A percentile compares a stretch with the other conserved stretches of the same genome.
Conservation (phyloP, 2,329 filamentous ascomycete genomes). For the Penicillium sp. region DNA sequence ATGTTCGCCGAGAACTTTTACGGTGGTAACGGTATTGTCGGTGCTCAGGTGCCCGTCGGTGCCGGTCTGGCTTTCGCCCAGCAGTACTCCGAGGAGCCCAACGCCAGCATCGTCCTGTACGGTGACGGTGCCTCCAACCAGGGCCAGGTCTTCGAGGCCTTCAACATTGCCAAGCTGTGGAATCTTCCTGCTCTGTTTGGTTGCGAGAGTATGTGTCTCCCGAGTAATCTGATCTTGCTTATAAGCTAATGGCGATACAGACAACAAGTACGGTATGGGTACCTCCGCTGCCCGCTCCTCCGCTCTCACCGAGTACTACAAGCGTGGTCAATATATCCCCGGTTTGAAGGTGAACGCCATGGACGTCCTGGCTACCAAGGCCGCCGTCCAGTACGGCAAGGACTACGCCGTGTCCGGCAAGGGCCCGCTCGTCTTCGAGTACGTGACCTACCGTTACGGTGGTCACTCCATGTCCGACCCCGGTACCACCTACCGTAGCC, state of each 20-base stretch:
- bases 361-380: slow-evolving; percentile 97
- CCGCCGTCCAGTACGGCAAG: slow-evolving; percentile 89
- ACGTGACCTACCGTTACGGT: slow-evolving; percentile 98
- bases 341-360: slow-evolving; percentile 99
- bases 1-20: slow-evolving; percentile 99
- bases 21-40: slow-evolving; percentile 97
- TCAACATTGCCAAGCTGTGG: slow-evolving; percentile 99
- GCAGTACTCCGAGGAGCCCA: slow-evolving; percentile 84
- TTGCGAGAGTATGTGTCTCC: slow-evolving; percentile 76
- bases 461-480: slow-evolving; percentile 99
- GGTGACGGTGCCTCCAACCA: slow-evolving; percentile 98
- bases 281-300: slow-evolving; percentile 90
- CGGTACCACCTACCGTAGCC: slow-evolving; percentile 96
- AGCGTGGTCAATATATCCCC: slow-evolving; percentile 98
- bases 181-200: slow-evolving; percentile 91
- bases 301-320: slow-evolving; percentile 98
- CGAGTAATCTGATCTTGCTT: too few species aligned
- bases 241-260: too few species aligned
- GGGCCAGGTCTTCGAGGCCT: slow-evolving; percentile 98
- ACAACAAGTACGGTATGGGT: slow-evolving; percentile 99
- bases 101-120: slow-evolving; percentile 82
- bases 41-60: slow-evolving; percentile 94
- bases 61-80: slow-evolving; percentile 95
- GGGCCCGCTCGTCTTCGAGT: slow-evolving; percentile 93
- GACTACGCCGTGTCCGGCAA: slow-evolving; percentile 76